Conservation (phyloP, 1,284 basidiomycete genomes). For the Rhodotorula mucilaginosa region DNA sequence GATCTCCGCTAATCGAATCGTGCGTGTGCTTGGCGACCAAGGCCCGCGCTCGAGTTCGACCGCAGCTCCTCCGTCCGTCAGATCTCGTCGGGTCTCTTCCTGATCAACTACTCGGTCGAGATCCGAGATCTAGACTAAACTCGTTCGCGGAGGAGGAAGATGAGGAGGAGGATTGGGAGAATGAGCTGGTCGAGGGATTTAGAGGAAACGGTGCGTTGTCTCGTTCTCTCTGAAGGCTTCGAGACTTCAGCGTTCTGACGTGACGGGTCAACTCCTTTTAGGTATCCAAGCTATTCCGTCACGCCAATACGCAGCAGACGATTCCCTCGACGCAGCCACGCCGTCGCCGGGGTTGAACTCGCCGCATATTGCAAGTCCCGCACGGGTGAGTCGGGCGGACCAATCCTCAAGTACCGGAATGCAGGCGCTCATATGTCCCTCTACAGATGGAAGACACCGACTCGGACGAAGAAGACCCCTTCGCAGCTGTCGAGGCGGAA, state of each 20-base stretch:
- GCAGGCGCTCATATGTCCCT: background rate
- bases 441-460: constrained; percentile 72
- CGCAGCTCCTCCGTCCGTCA: constrained; percentile 80
- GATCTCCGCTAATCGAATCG: background rate
- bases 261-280: too few species aligned
- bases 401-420: background rate
- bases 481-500: constrained; percentile 56
- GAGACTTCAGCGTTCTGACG: too few species aligned
- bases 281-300: too few species aligned
- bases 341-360: background rate
- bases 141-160: background rate
- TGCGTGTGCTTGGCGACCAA: constrained; percentile 42
- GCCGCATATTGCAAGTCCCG: background rate
- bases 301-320: too few species aligned
- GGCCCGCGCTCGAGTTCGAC: constrained; percentile 53
- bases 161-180: background rate
- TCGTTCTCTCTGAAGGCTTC: background rate
- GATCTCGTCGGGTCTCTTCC: constrained; percentile 35
- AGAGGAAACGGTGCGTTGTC: constrained; percentile 57
- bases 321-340: background rate
- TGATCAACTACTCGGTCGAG: constrained; percentile 49
- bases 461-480: constrained; percentile 86
- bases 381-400: background rate
- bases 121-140: constrained; percentile 27
- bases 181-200: constrained; percentile 45